Conservation (phyloP, 2,329 filamentous ascomycete species). For the Monilinia aucupariae region DNA sequence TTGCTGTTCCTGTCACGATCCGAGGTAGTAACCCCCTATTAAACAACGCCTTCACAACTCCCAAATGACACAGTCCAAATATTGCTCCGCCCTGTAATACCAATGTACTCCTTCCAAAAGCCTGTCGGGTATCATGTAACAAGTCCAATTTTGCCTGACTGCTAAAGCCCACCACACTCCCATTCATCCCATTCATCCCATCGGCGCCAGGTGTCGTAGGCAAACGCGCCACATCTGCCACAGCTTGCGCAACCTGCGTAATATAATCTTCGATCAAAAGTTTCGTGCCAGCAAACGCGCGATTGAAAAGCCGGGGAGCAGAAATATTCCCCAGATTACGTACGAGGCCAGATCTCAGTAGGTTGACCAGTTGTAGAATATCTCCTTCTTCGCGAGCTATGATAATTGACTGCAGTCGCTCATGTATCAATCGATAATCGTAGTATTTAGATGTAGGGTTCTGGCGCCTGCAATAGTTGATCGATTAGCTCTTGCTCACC, state of each 20-base stretch:
- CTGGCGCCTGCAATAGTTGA: slow-evolving; percentile 57
- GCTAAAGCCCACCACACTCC: slow-evolving; percentile 37
- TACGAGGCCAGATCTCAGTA: slow-evolving; percentile 72
- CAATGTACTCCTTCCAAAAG: slow-evolving; percentile 79
- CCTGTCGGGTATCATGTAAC: slow-evolving; percentile 79
- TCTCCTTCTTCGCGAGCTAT: slow-evolving; percentile 65
- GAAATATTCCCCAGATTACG: slow-evolving; percentile 92
- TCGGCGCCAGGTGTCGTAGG: slow-evolving; percentile 49
- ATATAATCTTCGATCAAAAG: slow-evolving; percentile 88
- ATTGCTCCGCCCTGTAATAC: slow-evolving; percentile 87
- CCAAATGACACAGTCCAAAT: slow-evolving; percentile 84
- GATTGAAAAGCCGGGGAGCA: slow-evolving; percentile 72
- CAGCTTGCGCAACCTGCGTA: slow-evolving; percentile 72
- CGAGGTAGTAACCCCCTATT: slow-evolving; percentile 74
- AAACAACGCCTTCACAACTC: slow-evolving; percentile 83
- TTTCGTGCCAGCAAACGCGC: slow-evolving; percentile 83
- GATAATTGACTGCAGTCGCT: slow-evolving; percentile 66
- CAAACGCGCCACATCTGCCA: slow-evolving; percentile 67
- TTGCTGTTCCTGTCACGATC: slow-evolving; percentile 87
- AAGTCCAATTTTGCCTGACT: slow-evolving; percentile 67
- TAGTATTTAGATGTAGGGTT: slow-evolving; percentile 77
- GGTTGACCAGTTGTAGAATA: slow-evolving; percentile 67
- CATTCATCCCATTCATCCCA: slow-evolving; percentile 37
- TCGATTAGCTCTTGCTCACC: neutral
- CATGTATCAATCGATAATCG: slow-evolving; percentile 77